These are phyloP conservation scores for Penicillium sp. DNA, from an alignment of 2,329 filamentous ascomycete genomes.

Conservation along the genomic window DNA sequence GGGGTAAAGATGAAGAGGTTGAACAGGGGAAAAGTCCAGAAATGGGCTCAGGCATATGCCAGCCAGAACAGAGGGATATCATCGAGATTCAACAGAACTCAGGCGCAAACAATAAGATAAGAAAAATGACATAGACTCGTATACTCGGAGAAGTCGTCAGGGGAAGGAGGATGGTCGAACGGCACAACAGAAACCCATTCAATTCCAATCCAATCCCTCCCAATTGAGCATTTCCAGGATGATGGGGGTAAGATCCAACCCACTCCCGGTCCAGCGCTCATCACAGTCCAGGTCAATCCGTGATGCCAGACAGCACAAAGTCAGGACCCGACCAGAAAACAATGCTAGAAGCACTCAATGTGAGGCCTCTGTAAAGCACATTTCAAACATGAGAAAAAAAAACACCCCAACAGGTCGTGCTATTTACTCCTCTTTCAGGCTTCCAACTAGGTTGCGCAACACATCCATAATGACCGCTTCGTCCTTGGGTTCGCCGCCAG, in stretches of 20 bases:
- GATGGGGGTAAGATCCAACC: not conserved
- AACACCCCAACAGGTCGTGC: not conserved
- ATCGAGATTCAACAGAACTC: constrained; percentile 31
- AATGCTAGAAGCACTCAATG: not conserved
- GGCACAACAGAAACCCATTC: not conserved
- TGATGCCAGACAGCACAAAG: not conserved
- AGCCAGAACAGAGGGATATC: constrained; percentile 34
- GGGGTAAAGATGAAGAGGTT: constrained; percentile 10
- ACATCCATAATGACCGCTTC: constrained; percentile 47
- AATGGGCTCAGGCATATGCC: constrained; percentile 18
- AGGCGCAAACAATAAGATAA: constrained; percentile 18
- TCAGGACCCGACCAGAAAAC: not conserved
- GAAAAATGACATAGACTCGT: constrained; percentile 28
- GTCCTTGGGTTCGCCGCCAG: constrained; percentile 47
- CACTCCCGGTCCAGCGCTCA: constrained; percentile 1
- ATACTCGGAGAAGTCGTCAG: constrained; percentile 31
- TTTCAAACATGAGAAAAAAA: not conserved
- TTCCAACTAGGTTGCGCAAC: constrained; percentile 42
- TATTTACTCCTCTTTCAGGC: constrained; percentile 39
- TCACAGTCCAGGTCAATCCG: not conserved
- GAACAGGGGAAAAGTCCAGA: constrained; percentile 9
- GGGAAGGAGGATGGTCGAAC: not conserved
- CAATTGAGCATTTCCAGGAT: constrained; percentile 4
- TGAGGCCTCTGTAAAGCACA: not conserved
- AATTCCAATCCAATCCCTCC: constrained; percentile 13